Percentiles rank a stretch among this genome's conserved stretches.
Evolutionary conservation across 305 asterid genomes (phyloP).

Genomic region (Fraxinus floribunda): DNA sequence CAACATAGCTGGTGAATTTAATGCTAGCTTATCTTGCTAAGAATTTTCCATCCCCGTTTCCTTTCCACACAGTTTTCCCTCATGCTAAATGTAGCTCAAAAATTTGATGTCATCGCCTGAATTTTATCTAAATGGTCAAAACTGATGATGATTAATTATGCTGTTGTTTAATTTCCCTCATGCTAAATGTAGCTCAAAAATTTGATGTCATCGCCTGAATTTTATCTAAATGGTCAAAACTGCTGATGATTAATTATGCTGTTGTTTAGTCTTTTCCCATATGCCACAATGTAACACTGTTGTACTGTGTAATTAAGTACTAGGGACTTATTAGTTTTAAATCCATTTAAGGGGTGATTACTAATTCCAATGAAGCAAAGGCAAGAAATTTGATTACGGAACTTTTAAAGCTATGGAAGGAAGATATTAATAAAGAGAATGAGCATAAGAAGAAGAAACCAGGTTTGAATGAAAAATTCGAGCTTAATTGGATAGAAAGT

Average conservation of each 20-base stretch:
- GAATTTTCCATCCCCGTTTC: background rate
- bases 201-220: background rate
- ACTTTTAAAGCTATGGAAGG: background rate
- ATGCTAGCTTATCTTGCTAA: background rate
- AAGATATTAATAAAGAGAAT: background rate
- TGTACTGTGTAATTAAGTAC: background rate
- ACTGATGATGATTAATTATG: background rate
- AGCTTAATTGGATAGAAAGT: background rate
- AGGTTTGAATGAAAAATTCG: background rate
- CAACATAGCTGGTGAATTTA: background rate
- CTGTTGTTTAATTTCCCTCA: background rate
- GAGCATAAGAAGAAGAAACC: background rate
- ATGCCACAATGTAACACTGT: background rate
- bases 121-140: background rate
- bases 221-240: background rate
- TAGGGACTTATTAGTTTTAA: background rate
- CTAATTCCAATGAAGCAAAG: background rate
- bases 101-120: background rate
- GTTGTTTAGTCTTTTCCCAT: background rate
- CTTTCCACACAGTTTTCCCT: background rate
- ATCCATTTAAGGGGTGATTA: background rate
- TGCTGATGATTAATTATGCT: background rate
- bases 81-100: background rate
- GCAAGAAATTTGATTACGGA: background rate
- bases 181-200: background rate